Evolutionary conservation across 352 stramenopile species (phyloP).

Genomic region (Globisporangium cystogenes): DNA sequence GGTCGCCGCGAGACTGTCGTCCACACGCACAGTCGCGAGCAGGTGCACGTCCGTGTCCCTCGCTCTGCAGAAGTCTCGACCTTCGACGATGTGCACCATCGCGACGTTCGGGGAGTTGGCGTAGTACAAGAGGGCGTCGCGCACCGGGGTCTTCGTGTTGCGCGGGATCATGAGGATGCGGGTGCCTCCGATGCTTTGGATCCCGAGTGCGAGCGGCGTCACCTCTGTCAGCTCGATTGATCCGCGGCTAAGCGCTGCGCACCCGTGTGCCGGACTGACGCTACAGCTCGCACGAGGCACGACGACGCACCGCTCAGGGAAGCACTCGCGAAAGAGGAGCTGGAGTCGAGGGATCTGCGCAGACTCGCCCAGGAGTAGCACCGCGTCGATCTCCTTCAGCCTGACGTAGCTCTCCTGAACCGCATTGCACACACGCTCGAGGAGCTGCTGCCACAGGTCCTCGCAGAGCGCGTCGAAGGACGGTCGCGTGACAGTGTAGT

Average conservation of each 20-base stretch:
- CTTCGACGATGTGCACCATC: slow-evolving; percentile 26
- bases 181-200: slow-evolving; percentile 26
- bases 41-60: slow-evolving; percentile 10
- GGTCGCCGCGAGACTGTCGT: slow-evolving; percentile 17
- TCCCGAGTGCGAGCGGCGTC: slow-evolving; percentile 23
- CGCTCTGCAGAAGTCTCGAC: background rate
- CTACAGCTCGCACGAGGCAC: background rate
- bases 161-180: slow-evolving; percentile 19
- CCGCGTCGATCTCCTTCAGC: slow-evolving; percentile 18
- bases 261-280: slow-evolving; percentile 10
- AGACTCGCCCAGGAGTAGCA: slow-evolving; percentile 31
- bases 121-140: slow-evolving; percentile 27
- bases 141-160: slow-evolving; percentile 15
- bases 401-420: slow-evolving; percentile 15
- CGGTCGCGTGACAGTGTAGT: slow-evolving; percentile 26
- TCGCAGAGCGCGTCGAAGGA: slow-evolving; percentile 33
- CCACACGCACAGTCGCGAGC: slow-evolving; percentile 19
- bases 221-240: slow-evolving; percentile 15
- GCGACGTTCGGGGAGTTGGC: slow-evolving; percentile 25
- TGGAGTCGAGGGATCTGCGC: slow-evolving; percentile 21
- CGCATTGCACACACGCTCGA: slow-evolving; percentile 14
- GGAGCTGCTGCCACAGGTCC: slow-evolving; percentile 23
- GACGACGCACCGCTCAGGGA: slow-evolving; percentile 8
- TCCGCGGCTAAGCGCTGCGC: slow-evolving; percentile 8
- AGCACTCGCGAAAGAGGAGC: slow-evolving; percentile 16